phyloP scores from a whole-genome alignment of 176 grass and related monocot genomes.

The Hyparrhenia diplandra region DNA sequence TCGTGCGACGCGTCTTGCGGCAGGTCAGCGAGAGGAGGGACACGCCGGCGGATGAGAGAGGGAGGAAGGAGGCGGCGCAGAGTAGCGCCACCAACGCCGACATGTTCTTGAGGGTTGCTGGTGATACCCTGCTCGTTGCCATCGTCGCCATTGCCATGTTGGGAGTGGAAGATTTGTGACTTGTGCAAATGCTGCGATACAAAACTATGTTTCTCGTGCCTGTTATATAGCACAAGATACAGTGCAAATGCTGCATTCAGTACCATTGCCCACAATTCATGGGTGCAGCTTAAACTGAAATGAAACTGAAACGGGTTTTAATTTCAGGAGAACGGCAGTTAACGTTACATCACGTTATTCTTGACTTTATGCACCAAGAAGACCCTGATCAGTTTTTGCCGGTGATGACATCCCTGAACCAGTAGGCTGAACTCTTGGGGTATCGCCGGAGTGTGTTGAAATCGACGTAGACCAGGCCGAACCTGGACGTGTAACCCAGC shows the following conservation, averaged over 20 bases:
- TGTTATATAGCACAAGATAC: not conserved
- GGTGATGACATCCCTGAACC: conserved; percentile 36
- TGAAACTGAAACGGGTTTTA: too few species aligned
- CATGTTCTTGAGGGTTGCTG: not conserved
- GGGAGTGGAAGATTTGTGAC: not conserved
- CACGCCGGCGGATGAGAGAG: not conserved
- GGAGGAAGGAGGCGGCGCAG: not conserved
- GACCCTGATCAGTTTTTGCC: not conserved
- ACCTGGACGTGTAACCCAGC: conserved; percentile 48
- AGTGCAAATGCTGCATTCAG: too few species aligned
- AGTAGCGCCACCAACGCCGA: not conserved
- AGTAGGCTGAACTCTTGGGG: conserved; percentile 51
- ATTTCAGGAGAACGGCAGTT: too few species aligned
- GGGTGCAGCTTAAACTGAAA: not conserved
- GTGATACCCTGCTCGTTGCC: not conserved
- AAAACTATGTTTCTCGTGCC: not conserved
- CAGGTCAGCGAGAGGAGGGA: not conserved
- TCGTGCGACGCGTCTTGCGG: not conserved
- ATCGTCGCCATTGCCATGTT: not conserved
- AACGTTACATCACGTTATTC: not conserved
- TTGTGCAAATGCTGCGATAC: not conserved
- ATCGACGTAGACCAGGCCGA: conserved; percentile 50
- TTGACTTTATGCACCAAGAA: not conserved
- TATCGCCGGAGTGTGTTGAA: conserved; percentile 38
- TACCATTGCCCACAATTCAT: not conserved